A percentile compares a stretch with the other conserved stretches of the same genome.
phyloP scores from a whole-genome alignment of 108 stramenopile genomes.

The Nitzschia palea region DNA sequence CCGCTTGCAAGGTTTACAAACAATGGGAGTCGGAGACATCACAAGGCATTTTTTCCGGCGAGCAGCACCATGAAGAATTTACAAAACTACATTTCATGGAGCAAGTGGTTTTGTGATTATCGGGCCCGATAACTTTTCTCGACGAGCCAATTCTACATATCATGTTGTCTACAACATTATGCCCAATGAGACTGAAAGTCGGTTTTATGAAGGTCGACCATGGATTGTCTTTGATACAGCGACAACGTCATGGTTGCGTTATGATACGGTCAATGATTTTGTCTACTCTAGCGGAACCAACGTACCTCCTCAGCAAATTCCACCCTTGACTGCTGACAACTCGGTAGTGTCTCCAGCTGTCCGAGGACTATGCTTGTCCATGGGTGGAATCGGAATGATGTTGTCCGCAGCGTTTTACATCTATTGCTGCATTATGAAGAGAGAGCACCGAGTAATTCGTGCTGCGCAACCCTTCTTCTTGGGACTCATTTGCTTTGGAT shows the following conservation, averaged over 20 bases:
- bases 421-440: slow-evolving; percentile 7
- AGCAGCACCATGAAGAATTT: background rate
- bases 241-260: background rate
- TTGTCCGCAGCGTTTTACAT: background rate
- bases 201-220: background rate
- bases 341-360: slow-evolving; percentile 1
- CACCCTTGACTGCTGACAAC: background rate
- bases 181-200: background rate
- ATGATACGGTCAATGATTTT: background rate
- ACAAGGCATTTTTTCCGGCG: background rate
- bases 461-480: slow-evolving; percentile 55
- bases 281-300: background rate
- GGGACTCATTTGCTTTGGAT: slow-evolving; percentile 42
- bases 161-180: background rate
- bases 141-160: background rate
- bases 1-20: slow-evolving; percentile 31
- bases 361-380: background rate
- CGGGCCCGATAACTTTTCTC: slow-evolving; percentile 3
- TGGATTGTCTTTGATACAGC: slow-evolving; percentile 7
- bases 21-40: background rate
- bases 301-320: background rate
- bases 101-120: slow-evolving; percentile 1
- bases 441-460: slow-evolving; percentile 18
- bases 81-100: background rate
- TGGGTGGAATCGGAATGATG: background rate